Evolutionary conservation across 192 early-diverging fungal genomes (phyloP).

Genomic region (Radiomyces spectabilis): DNA sequence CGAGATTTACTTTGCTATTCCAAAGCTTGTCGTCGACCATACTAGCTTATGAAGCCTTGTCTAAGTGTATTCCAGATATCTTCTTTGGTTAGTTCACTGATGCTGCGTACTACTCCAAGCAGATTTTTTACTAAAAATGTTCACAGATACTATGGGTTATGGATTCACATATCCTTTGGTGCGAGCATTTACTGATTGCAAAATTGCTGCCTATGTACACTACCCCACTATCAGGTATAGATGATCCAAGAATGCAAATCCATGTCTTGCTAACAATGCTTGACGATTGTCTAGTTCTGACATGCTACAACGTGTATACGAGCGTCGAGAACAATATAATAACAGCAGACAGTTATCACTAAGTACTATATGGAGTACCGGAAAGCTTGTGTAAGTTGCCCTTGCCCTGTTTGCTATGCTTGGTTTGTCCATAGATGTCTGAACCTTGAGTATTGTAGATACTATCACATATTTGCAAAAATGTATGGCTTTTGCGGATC

Average conservation of each 20-base stretch:
- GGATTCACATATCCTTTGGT: constrained; percentile 89
- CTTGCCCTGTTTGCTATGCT: neutral
- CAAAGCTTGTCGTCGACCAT: constrained; percentile 82
- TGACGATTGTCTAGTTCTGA: constrained; percentile 59
- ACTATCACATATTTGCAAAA: constrained; percentile 74
- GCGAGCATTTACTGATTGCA: constrained; percentile 43
- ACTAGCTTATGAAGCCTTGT: constrained; percentile 70
- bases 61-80: constrained; percentile 62
- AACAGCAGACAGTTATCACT: constrained; percentile 39
- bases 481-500: constrained; percentile 75
- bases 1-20: constrained; percentile 72
- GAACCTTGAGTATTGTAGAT: too few species aligned
- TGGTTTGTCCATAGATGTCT: too few species aligned
- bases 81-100: constrained; percentile 73
- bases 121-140: neutral
- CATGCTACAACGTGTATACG: constrained; percentile 72
- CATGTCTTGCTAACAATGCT: neutral
- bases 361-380: constrained; percentile 44
- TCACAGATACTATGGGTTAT: constrained; percentile 86
- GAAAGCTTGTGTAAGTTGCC: constrained; percentile 50
- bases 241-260: neutral
- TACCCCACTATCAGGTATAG: constrained; percentile 88
- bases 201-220: constrained; percentile 84
- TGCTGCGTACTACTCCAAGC: too few species aligned
- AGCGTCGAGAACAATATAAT: constrained; percentile 54